Evolutionary conservation across 495 filamentous ascomycete species (phyloP).

Genomic region (Neurospora tetraspora): DNA sequence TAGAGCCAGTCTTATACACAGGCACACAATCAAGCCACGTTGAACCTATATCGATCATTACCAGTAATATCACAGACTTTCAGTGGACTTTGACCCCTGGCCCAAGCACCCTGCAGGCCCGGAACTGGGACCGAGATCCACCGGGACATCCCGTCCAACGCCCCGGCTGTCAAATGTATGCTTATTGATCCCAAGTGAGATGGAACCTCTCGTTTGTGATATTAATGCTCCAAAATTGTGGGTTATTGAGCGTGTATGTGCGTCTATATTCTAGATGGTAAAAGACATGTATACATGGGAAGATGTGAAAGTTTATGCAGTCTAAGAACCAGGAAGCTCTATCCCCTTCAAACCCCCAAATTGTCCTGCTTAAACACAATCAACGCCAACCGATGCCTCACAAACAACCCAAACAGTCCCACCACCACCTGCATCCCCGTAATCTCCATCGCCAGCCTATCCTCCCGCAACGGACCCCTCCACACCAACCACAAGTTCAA

Average conservation of each 20-base stretch:
- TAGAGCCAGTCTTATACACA: too few species aligned
- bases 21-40: too few species aligned
- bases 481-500: constrained; percentile 94
- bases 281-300: background rate
- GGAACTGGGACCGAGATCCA: background rate
- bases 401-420: constrained; percentile 73
- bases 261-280: background rate
- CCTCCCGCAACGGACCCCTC: constrained; percentile 86
- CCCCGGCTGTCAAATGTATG: background rate
- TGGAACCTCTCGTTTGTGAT: background rate
- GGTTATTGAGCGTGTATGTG: background rate
- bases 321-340: background rate
- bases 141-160: background rate
- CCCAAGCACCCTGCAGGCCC: background rate
- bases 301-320: too few species aligned
- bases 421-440: constrained; percentile 59
- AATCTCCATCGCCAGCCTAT: constrained; percentile 68
- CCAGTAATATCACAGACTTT: too few species aligned
- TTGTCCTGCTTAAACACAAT: constrained; percentile 85
- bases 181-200: background rate
- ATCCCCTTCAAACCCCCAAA: constrained; percentile 23
- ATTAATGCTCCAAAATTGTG: background rate
- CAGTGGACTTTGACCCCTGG: background rate
- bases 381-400: constrained; percentile 74
- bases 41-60: too few species aligned